Base-by-base conservation (phyloP, 164 flowering plant genomes). In the Macadamia tetraphylla region DNA sequence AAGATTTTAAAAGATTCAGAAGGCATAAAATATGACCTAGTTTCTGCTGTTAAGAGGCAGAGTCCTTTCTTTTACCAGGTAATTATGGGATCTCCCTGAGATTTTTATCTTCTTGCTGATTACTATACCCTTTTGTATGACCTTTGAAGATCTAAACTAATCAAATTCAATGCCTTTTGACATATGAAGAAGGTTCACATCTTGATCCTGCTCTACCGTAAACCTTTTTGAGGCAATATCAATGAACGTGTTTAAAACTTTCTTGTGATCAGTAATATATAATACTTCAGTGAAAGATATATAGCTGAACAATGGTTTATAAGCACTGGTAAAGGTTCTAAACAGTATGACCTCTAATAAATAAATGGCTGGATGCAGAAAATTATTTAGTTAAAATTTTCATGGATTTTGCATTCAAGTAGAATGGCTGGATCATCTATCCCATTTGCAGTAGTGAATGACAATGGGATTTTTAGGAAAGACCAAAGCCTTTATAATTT, bases 11-110 rank as follows among this genome's bases (percentile, higher is more conserved):
- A 56, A 14, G 67, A 69, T 67, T 78, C 68, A 58, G 85, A 75
- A 18, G 76, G 58, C 74, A 89, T 85, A 60, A 81, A 70, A 57
- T 95, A 95, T 87, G 97, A 94, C 78, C 65, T 92, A 65, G 79
- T 84, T 67, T 79, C 87, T 17, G 97, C 97, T 74, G 95, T 84
- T 68, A 77, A 78, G 67, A 87, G 99, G 82, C 97, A 95, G 78
- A 81, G 82, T 52, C 81, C 93, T 65, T 95, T 92, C 81, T 85
- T 72, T 75, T 88, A 86, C 81, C 99, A 92, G 96, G 99, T 89
- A 78, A 75, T 3, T 11, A 6, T 23, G 62, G 31, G 15, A 17
- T 57, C 46, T 60, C 64, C 31, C 49, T 68, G 52, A 7, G 61
- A 32, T 29, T 15, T 68, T 55, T 23, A 53, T 57, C 44, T 7